Percentiles rank a stretch among this genome's conserved stretches.
phyloP scores from a whole-genome alignment of 257 asterid genomes.

The Striga asiatica region DNA sequence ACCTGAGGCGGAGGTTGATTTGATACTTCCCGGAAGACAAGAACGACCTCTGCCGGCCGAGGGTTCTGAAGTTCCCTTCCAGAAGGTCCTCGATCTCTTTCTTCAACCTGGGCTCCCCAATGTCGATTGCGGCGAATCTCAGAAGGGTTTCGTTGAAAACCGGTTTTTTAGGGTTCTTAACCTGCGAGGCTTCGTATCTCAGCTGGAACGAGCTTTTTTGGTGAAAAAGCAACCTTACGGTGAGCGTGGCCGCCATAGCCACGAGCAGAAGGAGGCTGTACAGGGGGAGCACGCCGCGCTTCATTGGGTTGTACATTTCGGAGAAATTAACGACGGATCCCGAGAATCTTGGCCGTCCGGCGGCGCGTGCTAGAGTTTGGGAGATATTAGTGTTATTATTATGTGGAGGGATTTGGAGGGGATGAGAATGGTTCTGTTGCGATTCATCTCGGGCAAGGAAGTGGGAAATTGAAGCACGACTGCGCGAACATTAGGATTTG shows the following conservation, averaged over 20 bases:
- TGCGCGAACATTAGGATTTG: too few relatives aligned
- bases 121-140: conserved; percentile 49
- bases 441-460: background rate
- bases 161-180: conserved; percentile 16
- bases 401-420: background rate
- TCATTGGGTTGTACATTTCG: conserved; percentile 38
- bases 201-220: conserved; percentile 33
- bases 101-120: conserved; percentile 53
- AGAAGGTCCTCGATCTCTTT: conserved; percentile 60
- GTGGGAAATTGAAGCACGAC: too few relatives aligned
- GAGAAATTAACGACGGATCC: too few relatives aligned
- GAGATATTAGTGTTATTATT: too few relatives aligned
- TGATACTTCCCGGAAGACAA: conserved; percentile 56
- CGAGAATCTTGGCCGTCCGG: too few relatives aligned
- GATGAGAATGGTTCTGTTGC: background rate
- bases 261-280: conserved; percentile 45
- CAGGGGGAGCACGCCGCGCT: conserved; percentile 50
- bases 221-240: conserved; percentile 42
- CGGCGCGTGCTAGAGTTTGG: background rate
- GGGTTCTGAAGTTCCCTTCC: conserved; percentile 55
- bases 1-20: conserved; percentile 33
- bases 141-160: conserved; percentile 56
- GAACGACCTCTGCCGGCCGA: conserved; percentile 68
- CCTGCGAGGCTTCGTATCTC: conserved; percentile 25
- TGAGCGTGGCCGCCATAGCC: conserved; percentile 38